These are phyloP conservation scores for Odonthalia washingtoniensis DNA, from an alignment of 31 red algal species.

Conservation along the genomic window DNA sequence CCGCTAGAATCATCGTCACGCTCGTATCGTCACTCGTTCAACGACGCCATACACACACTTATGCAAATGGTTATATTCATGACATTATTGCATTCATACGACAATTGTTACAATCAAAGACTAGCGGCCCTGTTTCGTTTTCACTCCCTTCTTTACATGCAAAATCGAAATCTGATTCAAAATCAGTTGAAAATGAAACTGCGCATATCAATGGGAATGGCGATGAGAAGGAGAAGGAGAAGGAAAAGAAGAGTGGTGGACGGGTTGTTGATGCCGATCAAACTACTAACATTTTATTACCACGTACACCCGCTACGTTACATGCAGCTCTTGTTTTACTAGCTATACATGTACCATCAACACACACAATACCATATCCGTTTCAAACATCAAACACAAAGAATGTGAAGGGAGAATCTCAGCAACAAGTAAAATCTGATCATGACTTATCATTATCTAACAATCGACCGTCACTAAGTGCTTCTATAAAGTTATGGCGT, in stretches of 20 bases:
- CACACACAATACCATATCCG: neutral
- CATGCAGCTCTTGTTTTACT: neutral
- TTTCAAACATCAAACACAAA: neutral
- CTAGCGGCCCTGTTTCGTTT: neutral
- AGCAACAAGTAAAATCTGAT: too few relatives aligned
- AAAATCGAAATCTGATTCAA: too few relatives aligned
- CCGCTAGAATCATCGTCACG: neutral
- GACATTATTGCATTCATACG: neutral
- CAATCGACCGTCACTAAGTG: neutral
- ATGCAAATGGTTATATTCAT: neutral
- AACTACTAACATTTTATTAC: neutral
- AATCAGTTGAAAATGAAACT: too few relatives aligned
- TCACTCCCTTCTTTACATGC: neutral
- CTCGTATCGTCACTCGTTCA: neutral
- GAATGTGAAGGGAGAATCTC: too few relatives aligned
- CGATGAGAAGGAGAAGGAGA: too few relatives aligned
- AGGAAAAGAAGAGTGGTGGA: too few relatives aligned
- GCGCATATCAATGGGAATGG: too few relatives aligned
- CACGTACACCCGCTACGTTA: neutral
- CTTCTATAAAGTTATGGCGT: constrained; percentile 44
- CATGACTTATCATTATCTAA: neutral
- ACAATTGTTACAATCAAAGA: neutral
- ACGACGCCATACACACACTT: neutral
- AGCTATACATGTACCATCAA: neutral
- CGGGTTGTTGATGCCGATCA: too few relatives aligned